A percentile compares a stretch with the other conserved stretches of the same genome.
Conservation (phyloP, 768 basidiomycete species). For the Hirschioporus abietinus region DNA sequence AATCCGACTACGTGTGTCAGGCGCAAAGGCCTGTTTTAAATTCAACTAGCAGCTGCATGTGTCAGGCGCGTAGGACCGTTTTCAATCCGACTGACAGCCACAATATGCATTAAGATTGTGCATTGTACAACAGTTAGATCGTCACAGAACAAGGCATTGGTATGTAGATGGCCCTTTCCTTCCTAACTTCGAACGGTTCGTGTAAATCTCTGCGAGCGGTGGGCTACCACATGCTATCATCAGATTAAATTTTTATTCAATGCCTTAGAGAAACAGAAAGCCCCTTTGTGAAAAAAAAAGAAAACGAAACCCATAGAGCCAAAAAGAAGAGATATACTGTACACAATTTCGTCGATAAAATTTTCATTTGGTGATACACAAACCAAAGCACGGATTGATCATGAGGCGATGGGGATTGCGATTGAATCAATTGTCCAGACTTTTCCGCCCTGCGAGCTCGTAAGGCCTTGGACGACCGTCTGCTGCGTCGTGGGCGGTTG, state of each 20-base stretch:
- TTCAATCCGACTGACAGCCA: too few species aligned
- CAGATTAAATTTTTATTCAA: not conserved
- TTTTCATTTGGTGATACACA: not conserved
- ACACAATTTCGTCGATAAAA: not conserved
- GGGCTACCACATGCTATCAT: too few species aligned
- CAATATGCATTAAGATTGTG: too few species aligned
- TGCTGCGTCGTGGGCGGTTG: not conserved
- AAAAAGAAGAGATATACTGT: not conserved
- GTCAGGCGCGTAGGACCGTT: too few species aligned
- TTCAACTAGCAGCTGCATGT: too few species aligned
- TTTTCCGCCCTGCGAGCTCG: constrained; percentile 3
- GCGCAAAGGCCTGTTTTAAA: too few species aligned
- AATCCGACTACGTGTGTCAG: too few species aligned
- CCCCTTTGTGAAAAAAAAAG: not conserved
- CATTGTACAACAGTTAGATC: too few species aligned
- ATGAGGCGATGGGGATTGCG: not conserved
- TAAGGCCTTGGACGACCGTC: not conserved
- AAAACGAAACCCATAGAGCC: not conserved
- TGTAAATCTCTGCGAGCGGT: too few species aligned
- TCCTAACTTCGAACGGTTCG: too few species aligned
- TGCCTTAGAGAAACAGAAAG: not conserved
- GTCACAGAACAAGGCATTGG: too few species aligned
- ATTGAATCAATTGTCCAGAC: not conserved
- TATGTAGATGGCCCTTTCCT: too few species aligned
- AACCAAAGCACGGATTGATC: not conserved